phyloP scores from a whole-genome alignment of 1,139 yeast species.

The Nadsonia starkeyi-henricii region DNA sequence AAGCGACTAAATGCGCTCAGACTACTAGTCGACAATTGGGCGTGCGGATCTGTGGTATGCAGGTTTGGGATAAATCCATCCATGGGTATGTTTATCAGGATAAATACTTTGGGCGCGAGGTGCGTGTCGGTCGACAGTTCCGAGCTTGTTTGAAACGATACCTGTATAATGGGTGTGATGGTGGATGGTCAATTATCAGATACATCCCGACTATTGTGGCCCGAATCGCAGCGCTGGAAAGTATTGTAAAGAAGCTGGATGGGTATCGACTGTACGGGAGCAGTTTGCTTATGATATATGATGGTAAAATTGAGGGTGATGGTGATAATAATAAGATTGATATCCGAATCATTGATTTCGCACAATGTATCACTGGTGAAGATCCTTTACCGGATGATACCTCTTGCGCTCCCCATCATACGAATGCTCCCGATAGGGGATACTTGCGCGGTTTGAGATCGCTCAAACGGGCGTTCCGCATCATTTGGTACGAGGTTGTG shows the following conservation, averaged over 20 bases:
- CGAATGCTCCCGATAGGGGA: constrained; percentile 58
- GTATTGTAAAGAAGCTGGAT: constrained; percentile 38
- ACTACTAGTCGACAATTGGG: constrained; percentile 81
- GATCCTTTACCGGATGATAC: constrained; percentile 29
- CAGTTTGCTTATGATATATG: constrained; percentile 77
- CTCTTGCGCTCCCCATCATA: constrained; percentile 57
- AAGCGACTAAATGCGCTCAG: constrained; percentile 60
- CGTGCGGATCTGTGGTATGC: constrained; percentile 91
- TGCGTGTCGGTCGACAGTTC: constrained; percentile 65
- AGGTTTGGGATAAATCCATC: constrained; percentile 49
- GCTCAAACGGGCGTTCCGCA: constrained; percentile 42
- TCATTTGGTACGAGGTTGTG: constrained; percentile 12
- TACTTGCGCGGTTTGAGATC: constrained; percentile 70
- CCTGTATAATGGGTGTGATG: constrained; percentile 53
- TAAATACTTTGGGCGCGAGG: constrained; percentile 80
- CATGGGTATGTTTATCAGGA: constrained; percentile 53
- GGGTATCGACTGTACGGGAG: constrained; percentile 94
- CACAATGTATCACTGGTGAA: constrained; percentile 77
- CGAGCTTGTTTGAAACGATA: constrained; percentile 60
- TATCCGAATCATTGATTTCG: constrained; percentile 84
- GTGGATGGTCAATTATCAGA: constrained; percentile 42
- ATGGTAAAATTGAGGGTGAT: constrained; percentile 33
- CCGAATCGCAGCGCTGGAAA: constrained; percentile 44
- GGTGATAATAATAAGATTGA: constrained; percentile 22
- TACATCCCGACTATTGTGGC: constrained; percentile 56